Base-by-base conservation (phyloP, 1,284 basidiomycete genomes). In the Rhodotorula glutinis region DNA sequence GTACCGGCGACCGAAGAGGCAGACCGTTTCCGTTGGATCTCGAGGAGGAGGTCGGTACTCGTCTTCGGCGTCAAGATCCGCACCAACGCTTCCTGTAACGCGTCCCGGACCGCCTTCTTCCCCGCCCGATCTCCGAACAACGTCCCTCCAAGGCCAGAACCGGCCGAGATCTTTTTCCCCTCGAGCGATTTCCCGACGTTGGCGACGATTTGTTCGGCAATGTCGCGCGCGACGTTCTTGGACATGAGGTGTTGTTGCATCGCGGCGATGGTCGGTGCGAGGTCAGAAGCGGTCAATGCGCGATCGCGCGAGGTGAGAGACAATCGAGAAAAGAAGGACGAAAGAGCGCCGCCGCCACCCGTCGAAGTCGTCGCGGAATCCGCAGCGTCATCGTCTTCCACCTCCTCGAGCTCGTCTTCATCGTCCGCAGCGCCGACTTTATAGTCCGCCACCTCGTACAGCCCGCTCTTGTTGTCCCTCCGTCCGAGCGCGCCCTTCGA, bases 201-300 rank as follows among this genome's bases (percentile, higher is more conserved):
- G 75, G 95, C 91, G 77, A 94, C 97, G 5, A 99, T 86, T 78
- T 94, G 91, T 69, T 94, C 90, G 14, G 95, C 85, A 71, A 98
- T 96, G 66, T 96, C 92, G 78, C 87, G 90, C 11, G 96, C 96
- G 3, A 99, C 96, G 75, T 99, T 99, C 83, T 98, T 98, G 80
- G 90, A 88, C 90, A 98, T 97, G 56, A 98, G 83, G 78, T 98
- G 95, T 71, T 93, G 90, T 77, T 95, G 92, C 93, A 98, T 98
- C 27, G 87, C 90, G 53, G 89, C 88, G 30, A 98, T 79, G 0
- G 96, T 91, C 9, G 95, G 94, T 70, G 86, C 85, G 49, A 98
- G 80, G 77, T 98, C 94, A 52, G 86, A 83, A 65, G 89, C 84
- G 0, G 89, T 90, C 53, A 99, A 82, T 3, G 87, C 84, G 79